Evolutionary conservation across 2,329 filamentous ascomycete genomes (phyloP).

Genomic region (Trichothecium sympodiale): DNA sequence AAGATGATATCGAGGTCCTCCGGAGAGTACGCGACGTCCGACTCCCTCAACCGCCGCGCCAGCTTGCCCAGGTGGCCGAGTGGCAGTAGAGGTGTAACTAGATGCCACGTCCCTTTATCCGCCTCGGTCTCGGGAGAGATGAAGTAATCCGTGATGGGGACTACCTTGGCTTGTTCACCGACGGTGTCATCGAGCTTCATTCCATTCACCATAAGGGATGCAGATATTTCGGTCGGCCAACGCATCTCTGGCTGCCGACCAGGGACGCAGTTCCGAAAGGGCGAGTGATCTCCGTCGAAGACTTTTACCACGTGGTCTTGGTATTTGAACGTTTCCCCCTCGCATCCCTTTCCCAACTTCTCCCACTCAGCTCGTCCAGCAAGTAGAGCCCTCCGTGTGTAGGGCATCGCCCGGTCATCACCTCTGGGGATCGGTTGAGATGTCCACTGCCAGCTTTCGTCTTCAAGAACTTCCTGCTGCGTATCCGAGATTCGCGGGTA

Average conservation of each 20-base stretch:
- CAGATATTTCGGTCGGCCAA: constrained; percentile 21
- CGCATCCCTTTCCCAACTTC: constrained; percentile 15
- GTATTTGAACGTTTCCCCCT: constrained; percentile 18
- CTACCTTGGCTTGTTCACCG: constrained; percentile 9
- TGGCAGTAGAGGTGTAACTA: constrained; percentile 15
- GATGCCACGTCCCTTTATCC: constrained; percentile 13
- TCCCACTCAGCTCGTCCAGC: constrained; percentile 14
- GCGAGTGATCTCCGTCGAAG: constrained; percentile 13
- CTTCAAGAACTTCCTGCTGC: constrained; percentile 3
- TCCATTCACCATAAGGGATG: constrained; percentile 17
- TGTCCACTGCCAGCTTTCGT: constrained; percentile 8
- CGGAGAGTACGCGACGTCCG: constrained; percentile 7
- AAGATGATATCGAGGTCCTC: constrained; percentile 17
- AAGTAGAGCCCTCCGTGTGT: constrained; percentile 7
- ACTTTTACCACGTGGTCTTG: constrained; percentile 18
- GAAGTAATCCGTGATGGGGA: constrained; percentile 20
- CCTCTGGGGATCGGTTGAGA: neutral
- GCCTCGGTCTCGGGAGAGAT: constrained; percentile 7
- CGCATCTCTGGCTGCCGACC: constrained; percentile 4
- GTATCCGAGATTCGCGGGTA: constrained; percentile 6
- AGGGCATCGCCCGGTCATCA: constrained; percentile 4
- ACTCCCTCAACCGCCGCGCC: constrained; percentile 11
- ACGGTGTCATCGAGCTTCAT: constrained; percentile 3
- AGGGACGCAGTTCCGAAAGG: constrained; percentile 20
- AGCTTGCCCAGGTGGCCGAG: constrained; percentile 15